Evolutionary conservation across 306 rosid species (phyloP).

Genomic region (Senna siamea): DNA sequence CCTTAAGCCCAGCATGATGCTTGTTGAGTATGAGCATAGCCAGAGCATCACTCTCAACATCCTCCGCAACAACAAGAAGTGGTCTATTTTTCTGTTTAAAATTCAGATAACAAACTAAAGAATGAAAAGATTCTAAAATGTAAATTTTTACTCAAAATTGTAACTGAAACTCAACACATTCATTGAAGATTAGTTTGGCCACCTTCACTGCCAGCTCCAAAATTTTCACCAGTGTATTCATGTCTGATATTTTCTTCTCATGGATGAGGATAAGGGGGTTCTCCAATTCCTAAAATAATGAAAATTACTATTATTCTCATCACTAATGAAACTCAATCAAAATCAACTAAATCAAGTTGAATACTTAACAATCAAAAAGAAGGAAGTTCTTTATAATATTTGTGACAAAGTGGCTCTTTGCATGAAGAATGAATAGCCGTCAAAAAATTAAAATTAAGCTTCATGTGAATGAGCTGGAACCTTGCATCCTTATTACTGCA

Average conservation of each 20-base stretch:
- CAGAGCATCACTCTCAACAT: slow-evolving; percentile 87
- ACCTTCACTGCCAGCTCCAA: slow-evolving; percentile 82
- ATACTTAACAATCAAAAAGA: background rate
- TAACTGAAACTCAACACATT: slow-evolving; percentile 32
- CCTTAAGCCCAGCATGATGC: slow-evolving; percentile 94
- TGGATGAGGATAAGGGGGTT: slow-evolving; percentile 82
- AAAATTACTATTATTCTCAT: slow-evolving; percentile 28
- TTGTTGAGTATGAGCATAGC: slow-evolving; percentile 96
- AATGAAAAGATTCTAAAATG: slow-evolving; percentile 29
- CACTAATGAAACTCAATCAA: slow-evolving; percentile 17
- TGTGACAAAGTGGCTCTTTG: slow-evolving; percentile 23
- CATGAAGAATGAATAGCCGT: slow-evolving; percentile 19
- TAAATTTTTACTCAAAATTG: slow-evolving; percentile 14
- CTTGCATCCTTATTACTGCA: slow-evolving; percentile 14
- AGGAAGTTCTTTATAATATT: background rate
- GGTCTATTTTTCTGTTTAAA: slow-evolving; percentile 72
- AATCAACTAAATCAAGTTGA: slow-evolving; percentile 22
- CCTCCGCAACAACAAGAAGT: slow-evolving; percentile 93
- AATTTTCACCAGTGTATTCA: slow-evolving; percentile 68
- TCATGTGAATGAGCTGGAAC: slow-evolving; percentile 9
- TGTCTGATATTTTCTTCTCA: slow-evolving; percentile 88
- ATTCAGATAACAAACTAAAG: slow-evolving; percentile 31
- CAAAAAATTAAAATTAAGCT: slow-evolving; percentile 22
- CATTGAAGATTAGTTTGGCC: slow-evolving; percentile 35
- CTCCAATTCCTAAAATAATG: slow-evolving; percentile 78